Percentiles rank a stretch among this genome's conserved stretches.
Evolutionary conservation across 345 rosid species (phyloP).

Genomic region (Anacardium occidentale): DNA sequence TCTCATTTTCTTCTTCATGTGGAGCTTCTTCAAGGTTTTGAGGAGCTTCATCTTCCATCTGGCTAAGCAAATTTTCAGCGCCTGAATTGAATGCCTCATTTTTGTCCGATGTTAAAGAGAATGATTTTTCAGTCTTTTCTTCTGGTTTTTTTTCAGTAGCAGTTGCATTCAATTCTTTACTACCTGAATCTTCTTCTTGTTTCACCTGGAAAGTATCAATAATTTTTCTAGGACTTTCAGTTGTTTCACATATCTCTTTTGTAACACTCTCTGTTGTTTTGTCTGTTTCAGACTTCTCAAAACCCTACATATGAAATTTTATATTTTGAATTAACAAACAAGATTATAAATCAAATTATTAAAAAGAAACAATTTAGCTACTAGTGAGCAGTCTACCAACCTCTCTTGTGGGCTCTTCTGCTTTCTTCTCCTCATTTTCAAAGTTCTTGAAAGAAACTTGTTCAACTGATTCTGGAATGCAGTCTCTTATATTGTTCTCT

Average conservation of each 20-base stretch:
- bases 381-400: slow-evolving; percentile 12
- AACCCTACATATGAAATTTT: slow-evolving; percentile 17
- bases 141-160: slow-evolving; percentile 12
- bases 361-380: neutral
- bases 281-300: slow-evolving; percentile 1
- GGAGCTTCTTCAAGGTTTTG: slow-evolving; percentile 11
- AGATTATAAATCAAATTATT: slow-evolving; percentile 1
- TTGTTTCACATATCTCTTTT: slow-evolving; percentile 4
- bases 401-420: slow-evolving; percentile 17
- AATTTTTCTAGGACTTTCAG: slow-evolving; percentile 10
- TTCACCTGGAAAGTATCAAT: neutral
- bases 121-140: slow-evolving; percentile 11
- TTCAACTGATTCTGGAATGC: slow-evolving; percentile 11
- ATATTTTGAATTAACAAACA: neutral
- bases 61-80: neutral
- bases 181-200: slow-evolving; percentile 14
- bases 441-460: slow-evolving; percentile 9
- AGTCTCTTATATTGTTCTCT: neutral
- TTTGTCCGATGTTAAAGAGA: slow-evolving; percentile 4
- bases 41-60: slow-evolving; percentile 8
- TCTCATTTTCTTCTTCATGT: neutral
- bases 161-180: slow-evolving; percentile 3
- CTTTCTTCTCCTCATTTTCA: slow-evolving; percentile 12
- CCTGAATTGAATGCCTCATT: neutral
- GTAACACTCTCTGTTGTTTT: slow-evolving; percentile 10